These are phyloP conservation scores for Saccharomycopsis olivae DNA, from an alignment of 805 yeast genomes.

Conservation along the genomic window DNA sequence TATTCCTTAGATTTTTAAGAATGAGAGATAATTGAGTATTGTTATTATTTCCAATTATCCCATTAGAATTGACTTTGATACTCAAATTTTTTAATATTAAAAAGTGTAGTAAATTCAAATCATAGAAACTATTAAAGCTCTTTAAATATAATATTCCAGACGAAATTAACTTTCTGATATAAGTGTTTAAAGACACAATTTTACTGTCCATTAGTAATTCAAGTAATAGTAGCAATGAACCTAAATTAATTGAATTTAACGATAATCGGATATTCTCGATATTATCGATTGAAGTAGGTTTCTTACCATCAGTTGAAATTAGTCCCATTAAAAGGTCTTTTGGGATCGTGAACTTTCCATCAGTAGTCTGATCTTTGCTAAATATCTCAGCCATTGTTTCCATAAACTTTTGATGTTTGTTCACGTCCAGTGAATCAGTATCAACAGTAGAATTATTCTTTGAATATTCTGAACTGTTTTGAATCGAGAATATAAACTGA, in stretches of 20 bases:
- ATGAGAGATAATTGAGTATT: constrained; percentile 48
- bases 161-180: constrained; percentile 72
- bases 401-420: not conserved
- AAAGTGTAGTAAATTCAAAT: constrained; percentile 21
- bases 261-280: not conserved
- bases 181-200: constrained; percentile 49
- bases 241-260: constrained; percentile 4
- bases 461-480: constrained; percentile 7
- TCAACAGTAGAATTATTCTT: not conserved
- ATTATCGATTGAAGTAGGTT: not conserved
- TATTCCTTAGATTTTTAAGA: constrained; percentile 32
- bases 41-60: constrained; percentile 21
- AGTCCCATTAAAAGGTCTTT: not conserved
- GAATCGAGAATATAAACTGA: constrained; percentile 29
- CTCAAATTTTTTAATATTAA: constrained; percentile 13
- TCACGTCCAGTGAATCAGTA: not conserved
- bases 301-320: not conserved
- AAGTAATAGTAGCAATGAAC: constrained; percentile 36
- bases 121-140: constrained; percentile 27
- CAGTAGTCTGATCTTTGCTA: too few species aligned
- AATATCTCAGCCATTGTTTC: too few species aligned
- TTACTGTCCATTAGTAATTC: constrained; percentile 38
- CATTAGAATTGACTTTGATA: constrained; percentile 8
- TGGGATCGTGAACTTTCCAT: too few species aligned
- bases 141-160: constrained; percentile 68